Conservation (phyloP, 257 asterid species). For the Solanum pennellii region DNA sequence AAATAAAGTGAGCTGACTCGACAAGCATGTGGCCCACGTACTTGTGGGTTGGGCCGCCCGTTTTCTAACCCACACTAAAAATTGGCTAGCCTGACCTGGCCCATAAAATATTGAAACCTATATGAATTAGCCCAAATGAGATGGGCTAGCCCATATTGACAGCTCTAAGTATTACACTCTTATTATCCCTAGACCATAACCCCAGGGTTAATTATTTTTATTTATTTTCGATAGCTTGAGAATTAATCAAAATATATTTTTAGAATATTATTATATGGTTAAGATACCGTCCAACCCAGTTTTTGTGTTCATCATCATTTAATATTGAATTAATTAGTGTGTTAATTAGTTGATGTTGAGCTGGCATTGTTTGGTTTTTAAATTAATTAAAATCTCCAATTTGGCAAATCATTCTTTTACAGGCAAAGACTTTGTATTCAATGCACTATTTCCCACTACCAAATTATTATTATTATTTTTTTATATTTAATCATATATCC, state of each 20-base stretch:
- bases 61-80: too few relatives aligned
- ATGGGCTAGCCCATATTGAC: too few relatives aligned
- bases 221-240: neutral
- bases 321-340: neutral
- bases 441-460: neutral
- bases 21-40: too few relatives aligned
- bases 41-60: too few relatives aligned
- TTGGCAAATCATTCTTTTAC: neutral
- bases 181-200: too few relatives aligned
- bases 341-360: neutral
- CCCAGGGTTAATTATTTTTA: neutral
- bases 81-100: too few relatives aligned
- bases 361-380: neutral
- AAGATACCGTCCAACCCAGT: neutral
- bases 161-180: too few relatives aligned
- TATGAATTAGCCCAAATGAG: too few relatives aligned
- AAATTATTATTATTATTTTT: neutral
- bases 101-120: too few relatives aligned
- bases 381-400: neutral
- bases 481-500: neutral
- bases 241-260: neutral
- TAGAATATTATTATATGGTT: neutral
- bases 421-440: neutral
- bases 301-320: neutral
- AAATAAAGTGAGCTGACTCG: too few relatives aligned